phyloP scores from a whole-genome alignment of 495 filamentous ascomycete genomes.

The Jackrogersella multiformis region DNA sequence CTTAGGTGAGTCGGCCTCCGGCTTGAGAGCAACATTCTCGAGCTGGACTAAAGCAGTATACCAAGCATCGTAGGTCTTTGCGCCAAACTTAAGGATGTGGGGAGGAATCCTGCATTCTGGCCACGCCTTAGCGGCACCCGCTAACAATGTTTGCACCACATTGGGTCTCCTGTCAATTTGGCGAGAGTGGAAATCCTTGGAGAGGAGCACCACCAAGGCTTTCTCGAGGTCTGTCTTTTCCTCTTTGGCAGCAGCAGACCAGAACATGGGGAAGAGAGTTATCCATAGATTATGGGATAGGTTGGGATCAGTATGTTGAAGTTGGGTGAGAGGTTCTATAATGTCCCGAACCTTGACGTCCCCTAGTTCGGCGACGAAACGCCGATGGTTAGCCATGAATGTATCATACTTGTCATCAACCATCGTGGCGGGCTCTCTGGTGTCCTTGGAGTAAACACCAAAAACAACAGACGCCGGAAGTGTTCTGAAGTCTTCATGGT shows the following conservation, averaged over 20 bases:
- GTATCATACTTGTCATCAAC: slow-evolving; percentile 82
- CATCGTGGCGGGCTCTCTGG: slow-evolving; percentile 74
- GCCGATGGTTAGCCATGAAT: slow-evolving; percentile 77
- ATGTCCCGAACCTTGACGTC: slow-evolving; percentile 87
- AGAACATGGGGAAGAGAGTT: slow-evolving; percentile 87
- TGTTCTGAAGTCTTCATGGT: slow-evolving; percentile 82
- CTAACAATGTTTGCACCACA: slow-evolving; percentile 88
- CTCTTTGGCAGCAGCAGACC: slow-evolving; percentile 86
- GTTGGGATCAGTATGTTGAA: slow-evolving; percentile 86
- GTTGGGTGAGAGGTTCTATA: slow-evolving; percentile 88
- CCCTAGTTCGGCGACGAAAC: slow-evolving; percentile 82
- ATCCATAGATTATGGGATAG: slow-evolving; percentile 91
- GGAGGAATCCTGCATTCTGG: slow-evolving; percentile 92
- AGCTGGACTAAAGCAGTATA: slow-evolving; percentile 86
- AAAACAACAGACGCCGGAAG: slow-evolving; percentile 76
- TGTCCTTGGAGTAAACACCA: slow-evolving; percentile 73
- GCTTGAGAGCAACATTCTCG: slow-evolving; percentile 83
- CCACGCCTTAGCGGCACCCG: slow-evolving; percentile 80
- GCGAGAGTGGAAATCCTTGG: slow-evolving; percentile 92
- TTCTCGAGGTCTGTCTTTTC: slow-evolving; percentile 92
- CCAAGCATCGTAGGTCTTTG: slow-evolving; percentile 93
- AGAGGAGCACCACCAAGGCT: slow-evolving; percentile 83
- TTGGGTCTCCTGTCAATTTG: slow-evolving; percentile 95
- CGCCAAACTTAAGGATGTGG: slow-evolving; percentile 93
- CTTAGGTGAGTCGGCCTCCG: slow-evolving; percentile 80